phyloP scores from a whole-genome alignment of 83 land plant species.

The Isoetes engelmannii region DNA sequence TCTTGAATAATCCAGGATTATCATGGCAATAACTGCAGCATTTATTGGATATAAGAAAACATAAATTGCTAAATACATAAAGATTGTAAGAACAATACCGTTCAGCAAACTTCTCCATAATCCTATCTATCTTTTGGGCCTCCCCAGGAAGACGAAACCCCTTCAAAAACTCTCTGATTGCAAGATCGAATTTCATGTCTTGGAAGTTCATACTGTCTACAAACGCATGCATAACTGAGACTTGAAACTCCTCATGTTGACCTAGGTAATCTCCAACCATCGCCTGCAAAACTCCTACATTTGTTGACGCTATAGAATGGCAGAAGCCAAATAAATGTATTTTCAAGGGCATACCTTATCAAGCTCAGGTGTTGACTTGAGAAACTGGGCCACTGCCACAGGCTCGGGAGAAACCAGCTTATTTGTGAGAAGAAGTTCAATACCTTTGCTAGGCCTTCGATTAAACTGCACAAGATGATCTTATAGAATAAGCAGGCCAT shows the following conservation, averaged over 20 bases:
- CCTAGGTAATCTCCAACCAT: constrained; percentile 95
- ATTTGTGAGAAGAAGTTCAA: constrained; percentile 54
- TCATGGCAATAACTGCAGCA: constrained; percentile 80
- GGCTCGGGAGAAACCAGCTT: constrained; percentile 65
- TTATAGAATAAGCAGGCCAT: too few relatives aligned
- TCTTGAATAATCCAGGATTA: constrained; percentile 82
- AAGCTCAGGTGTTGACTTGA: constrained; percentile 54
- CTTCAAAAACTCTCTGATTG: constrained; percentile 74
- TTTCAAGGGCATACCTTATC: constrained; percentile 55
- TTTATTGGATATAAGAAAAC: neutral
- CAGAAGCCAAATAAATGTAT: neutral
- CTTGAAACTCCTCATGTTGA: constrained; percentile 90
- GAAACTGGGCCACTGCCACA: constrained; percentile 67
- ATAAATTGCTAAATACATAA: neutral
- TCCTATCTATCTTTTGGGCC: constrained; percentile 96
- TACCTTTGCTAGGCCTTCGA: constrained; percentile 65
- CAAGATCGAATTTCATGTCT: constrained; percentile 80
- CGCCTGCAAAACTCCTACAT: constrained; percentile 36
- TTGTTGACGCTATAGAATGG: neutral
- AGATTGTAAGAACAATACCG: constrained; percentile 39
- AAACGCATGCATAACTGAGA: constrained; percentile 97
- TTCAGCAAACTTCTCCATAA: constrained; percentile 99
- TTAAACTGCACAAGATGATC: constrained; percentile 54
- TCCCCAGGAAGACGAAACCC: constrained; percentile 97
- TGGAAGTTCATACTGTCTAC: constrained; percentile 87